Percentiles rank a stretch among this genome's conserved stretches.
Conservation (phyloP, 202 grass and related monocot species). For the Carex arenaria region DNA sequence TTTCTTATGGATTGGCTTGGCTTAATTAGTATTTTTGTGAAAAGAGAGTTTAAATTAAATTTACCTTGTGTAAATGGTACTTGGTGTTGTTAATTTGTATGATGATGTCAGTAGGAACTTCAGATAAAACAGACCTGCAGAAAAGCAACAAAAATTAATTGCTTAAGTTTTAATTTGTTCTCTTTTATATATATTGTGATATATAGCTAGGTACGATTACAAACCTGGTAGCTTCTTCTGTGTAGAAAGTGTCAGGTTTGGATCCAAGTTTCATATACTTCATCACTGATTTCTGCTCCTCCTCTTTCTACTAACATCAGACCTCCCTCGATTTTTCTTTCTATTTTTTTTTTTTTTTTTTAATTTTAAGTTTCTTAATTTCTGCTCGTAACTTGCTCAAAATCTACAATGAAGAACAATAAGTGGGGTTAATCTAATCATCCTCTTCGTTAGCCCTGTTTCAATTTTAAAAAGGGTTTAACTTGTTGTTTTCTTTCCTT, state of each 20-base stretch:
- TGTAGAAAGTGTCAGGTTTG: conserved; percentile 91
- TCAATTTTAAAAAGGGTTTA: neutral
- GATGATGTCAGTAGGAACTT: conserved; percentile 79
- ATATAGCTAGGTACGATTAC: too few species aligned
- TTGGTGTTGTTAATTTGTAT: conserved; percentile 81
- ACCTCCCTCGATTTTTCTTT: neutral
- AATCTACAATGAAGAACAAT: neutral
- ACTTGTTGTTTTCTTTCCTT: neutral
- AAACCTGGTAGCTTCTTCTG: conserved; percentile 80
- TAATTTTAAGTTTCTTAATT: neutral
- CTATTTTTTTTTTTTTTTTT: neutral
- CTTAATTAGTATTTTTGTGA: neutral
- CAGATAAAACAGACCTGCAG: conserved; percentile 78
- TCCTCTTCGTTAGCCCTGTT: neutral
- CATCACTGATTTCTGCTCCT: conserved; percentile 38
- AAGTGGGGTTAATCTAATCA: neutral
- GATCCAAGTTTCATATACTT: conserved; percentile 99
- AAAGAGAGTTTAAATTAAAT: neutral
- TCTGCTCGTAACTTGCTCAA: neutral
- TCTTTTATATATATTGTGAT: too few species aligned
- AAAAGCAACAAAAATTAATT: conserved; percentile 14
- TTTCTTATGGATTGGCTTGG: neutral
- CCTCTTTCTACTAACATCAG: conserved; percentile 34
- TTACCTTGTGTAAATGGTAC: conserved; percentile 89
- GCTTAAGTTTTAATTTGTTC: neutral